Conservation (phyloP, 202 grass and related monocot species). For the Panicum hallii region DNA sequence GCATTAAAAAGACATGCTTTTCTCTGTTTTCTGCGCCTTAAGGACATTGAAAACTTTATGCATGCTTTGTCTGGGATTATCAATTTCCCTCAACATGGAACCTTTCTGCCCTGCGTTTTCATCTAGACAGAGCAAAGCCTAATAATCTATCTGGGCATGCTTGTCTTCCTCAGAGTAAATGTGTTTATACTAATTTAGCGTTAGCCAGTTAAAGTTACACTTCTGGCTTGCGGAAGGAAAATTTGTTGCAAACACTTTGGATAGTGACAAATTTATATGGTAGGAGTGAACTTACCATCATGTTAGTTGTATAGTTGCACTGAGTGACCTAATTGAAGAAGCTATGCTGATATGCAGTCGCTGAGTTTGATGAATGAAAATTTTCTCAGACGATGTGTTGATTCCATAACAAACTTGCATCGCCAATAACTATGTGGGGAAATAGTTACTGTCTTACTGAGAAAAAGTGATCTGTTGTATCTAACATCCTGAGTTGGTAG, state of each 20-base stretch:
- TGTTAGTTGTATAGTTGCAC: conserved; percentile 15
- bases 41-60: conserved; percentile 20
- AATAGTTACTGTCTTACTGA: not conserved
- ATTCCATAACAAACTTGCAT: conserved; percentile 31
- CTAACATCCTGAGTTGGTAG: not conserved
- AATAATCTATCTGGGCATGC: not conserved
- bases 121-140: conserved; percentile 5
- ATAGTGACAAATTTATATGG: not conserved
- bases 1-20: conserved; percentile 5
- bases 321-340: conserved; percentile 30
- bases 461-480: conserved; percentile 10
- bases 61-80: conserved; percentile 34
- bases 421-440: not conserved
- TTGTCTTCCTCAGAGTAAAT: conserved; percentile 30
- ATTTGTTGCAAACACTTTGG: conserved; percentile 15
- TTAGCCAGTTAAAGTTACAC: conserved; percentile 6
- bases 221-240: not conserved
- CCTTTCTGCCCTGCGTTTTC: not conserved
- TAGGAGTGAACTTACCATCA: not conserved
- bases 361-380: conserved; percentile 5
- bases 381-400: conserved; percentile 22
- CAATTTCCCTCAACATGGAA: not conserved
- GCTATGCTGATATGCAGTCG: conserved; percentile 11
- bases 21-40: not conserved
- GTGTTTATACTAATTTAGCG: not conserved